Evolutionary conservation across 306 rosid species (phyloP).

Genomic region (Urtica urens): DNA sequence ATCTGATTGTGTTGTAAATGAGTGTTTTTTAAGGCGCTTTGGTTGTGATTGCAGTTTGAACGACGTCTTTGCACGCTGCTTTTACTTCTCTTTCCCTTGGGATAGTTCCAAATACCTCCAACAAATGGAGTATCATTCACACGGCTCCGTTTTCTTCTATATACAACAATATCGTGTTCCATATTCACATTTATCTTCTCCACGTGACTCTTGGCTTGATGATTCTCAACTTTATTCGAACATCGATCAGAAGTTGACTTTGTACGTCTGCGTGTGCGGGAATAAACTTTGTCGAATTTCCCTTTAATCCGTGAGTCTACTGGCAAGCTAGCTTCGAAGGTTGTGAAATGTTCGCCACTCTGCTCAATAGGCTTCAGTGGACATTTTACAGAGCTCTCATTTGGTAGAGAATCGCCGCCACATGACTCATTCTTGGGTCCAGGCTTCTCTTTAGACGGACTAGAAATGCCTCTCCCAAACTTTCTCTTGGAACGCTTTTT

Average conservation of each 20-base stretch:
- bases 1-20: conserved; percentile 7
- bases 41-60: conserved; percentile 11
- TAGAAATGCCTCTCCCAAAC: conserved; percentile 20
- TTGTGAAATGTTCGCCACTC: conserved; percentile 5
- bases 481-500: conserved; percentile 30
- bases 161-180: conserved; percentile 16
- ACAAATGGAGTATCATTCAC: conserved; percentile 21
- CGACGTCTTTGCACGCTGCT: conserved; percentile 18
- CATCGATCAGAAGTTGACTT: conserved; percentile 8
- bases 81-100: conserved; percentile 55
- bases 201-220: conserved; percentile 15
- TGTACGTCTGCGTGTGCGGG: conserved; percentile 14
- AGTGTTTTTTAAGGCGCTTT: conserved; percentile 11
- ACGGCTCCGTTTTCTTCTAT: conserved; percentile 32
- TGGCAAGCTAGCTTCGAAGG: conserved; percentile 5
- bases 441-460: conserved; percentile 13
- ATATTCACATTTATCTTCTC: conserved; percentile 14
- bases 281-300: conserved; percentile 7
- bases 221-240: conserved; percentile 12
- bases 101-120: conserved; percentile 30
- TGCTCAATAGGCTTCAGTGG: conserved; percentile 14
- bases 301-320: conserved; percentile 19
- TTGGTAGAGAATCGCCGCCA: conserved; percentile 9
- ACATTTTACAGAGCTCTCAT: conserved; percentile 14
- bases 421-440: conserved; percentile 14